Evolutionary conservation across 2,329 filamentous ascomycete genomes (phyloP), one percentile per base, ranked within the genome.

Genomic region (Fusarium coicis): DNA sequence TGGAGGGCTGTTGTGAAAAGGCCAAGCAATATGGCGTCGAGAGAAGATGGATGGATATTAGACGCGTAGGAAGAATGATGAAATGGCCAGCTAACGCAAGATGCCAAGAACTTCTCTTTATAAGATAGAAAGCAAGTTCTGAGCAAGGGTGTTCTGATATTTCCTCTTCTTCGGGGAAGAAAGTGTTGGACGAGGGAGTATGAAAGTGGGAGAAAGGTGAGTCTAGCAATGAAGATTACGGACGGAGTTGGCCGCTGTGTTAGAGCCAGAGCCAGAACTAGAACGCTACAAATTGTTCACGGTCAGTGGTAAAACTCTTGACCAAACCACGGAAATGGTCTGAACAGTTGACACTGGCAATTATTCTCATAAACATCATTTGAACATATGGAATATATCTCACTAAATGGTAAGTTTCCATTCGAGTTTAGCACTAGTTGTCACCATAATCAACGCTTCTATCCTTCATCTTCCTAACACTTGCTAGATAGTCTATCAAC

Each of bases 391-490:
- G 1, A 58, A 37, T 26, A 36, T 7, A 57, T 30, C 1, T 36
- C 55, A 39, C n/a, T n/a, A 19, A 46, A 18, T 30, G 9, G 2
- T 11, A 36, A 30, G 6, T 21, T 16, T 2, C 7, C 21, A 10
- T 23, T 19, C 9, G 19, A 14, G 19, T 7, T 32, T 15, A 40
- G 44, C 21, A 49, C n/a, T 16, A 19, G 14, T 19, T 57, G 18
- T 37, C 21, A 32, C 28, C 30, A 32, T 37, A 30, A 53, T 46
- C 52, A 58, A 59, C 52, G 36, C 66, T 44, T 71, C 58, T 61
- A 55, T 61, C 16, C 30, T 42, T 54, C 46, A 14, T 30, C 23
- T 39, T 43, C 46, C 34, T 56, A 53, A 54, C 36, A 50, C 15
- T 52, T 26, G 40, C 9, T 42, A 37, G 11, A 15, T 28, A 21